phyloP scores from a whole-genome alignment of 192 early-diverging fungal species.

The Linnemannia hyalina region DNA sequence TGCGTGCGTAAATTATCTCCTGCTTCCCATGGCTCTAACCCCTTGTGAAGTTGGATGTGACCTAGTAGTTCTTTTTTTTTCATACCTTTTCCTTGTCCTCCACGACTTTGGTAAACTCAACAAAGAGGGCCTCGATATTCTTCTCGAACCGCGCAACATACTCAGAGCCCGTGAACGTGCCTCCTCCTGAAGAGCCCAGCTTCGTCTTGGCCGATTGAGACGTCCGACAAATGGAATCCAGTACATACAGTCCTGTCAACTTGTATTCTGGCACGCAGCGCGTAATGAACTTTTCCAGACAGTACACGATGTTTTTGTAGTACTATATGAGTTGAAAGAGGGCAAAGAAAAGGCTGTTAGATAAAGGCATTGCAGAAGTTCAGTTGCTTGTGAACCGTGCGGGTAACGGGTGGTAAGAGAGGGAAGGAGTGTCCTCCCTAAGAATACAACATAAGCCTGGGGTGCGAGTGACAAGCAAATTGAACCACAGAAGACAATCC shows the following conservation, averaged over 20 bases:
- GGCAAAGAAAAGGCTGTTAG: not conserved
- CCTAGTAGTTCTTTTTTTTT: not conserved
- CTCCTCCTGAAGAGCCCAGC: constrained; percentile 17
- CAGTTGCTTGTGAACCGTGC: not conserved
- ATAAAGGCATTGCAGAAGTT: not conserved
- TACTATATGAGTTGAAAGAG: constrained; percentile 48
- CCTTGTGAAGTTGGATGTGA: no score
- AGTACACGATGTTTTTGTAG: constrained; percentile 65
- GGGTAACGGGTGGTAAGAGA: not conserved
- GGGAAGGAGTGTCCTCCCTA: not conserved
- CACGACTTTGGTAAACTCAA: constrained; percentile 57
- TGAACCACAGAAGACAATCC: not conserved
- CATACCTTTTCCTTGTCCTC: constrained; percentile 61
- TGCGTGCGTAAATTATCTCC: no score
- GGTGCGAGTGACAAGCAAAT: no score
- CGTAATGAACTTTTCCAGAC: constrained; percentile 66
- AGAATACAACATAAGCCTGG: not conserved
- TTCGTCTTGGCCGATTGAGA: constrained; percentile 56
- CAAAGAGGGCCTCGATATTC: constrained; percentile 59
- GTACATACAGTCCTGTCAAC: constrained; percentile 71
- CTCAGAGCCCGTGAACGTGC: constrained; percentile 48
- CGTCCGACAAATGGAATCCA: constrained; percentile 68
- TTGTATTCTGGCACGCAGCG: constrained; percentile 67
- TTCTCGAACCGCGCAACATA: constrained; percentile 59
- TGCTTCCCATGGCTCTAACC: no score